Evolutionary conservation across 1,139 yeast genomes (phyloP), one percentile per base, ranked within the genome.

Genomic region (Kurtzmaniella quercitrusa): DNA sequence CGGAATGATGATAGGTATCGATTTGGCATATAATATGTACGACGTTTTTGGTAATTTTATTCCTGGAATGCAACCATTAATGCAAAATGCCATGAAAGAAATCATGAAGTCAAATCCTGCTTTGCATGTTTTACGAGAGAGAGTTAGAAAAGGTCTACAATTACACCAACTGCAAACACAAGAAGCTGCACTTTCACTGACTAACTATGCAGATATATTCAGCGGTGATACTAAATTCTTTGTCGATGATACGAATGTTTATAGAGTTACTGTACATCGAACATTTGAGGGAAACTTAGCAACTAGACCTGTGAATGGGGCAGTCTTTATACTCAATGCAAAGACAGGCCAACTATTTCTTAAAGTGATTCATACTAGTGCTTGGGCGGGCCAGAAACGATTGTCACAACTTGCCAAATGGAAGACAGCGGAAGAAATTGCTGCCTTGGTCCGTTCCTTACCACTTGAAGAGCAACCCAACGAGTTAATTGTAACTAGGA

Each of bases 41-140:
- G 97, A 90, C 62, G 93, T 95, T 0, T 94, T 89, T 63, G 99
- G 98, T 31, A 90, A 89, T 56, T 94, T 98, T 98, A 87, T 93
- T 68, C 93, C 95, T 3, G 98, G 98, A 1, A 68, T 93, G 62
- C 94, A 94, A 60, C 89, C 91, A 3, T 70, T 94, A 57, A 73
- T 93, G 69, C 95, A 87, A 57, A 89, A 85, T 58, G 95, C 98
- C 15, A 84, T 94, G 96, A 78, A 80, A 50, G 94, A 94, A 44
- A 87, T 94, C 41, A 88, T 91, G 96, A 90, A 88, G 58, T 86
- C 94, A 1, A 93, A 93, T 55, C 98, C 98, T 0, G 96, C 98
- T 0, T 64, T 94, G 42, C 87, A 84, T 59, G 98, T 93, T 25
- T 71, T 94, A 43, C 75, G 98, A 46, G 99, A 94, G 62, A 81